These are phyloP conservation scores for Andrographis paniculata DNA, from an alignment of 305 asterid species.

Conservation along the genomic window DNA sequence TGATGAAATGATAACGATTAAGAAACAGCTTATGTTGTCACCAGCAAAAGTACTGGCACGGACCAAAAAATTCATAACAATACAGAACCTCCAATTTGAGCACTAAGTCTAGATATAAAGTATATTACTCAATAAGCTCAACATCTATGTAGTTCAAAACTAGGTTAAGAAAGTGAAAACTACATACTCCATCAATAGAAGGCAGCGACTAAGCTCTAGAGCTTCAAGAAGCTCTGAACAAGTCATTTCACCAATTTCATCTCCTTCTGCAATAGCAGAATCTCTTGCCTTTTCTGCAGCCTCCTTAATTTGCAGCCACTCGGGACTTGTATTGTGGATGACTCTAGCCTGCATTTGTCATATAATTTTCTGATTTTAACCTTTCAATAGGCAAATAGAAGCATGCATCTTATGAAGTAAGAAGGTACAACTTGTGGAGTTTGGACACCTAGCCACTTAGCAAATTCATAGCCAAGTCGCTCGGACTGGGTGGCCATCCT, in stretches of 20 bases:
- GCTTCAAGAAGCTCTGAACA: constrained; percentile 98
- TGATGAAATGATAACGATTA: too few relatives aligned
- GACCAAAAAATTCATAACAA: constrained; percentile 11
- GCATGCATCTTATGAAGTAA: constrained; percentile 26
- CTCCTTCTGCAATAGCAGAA: constrained; percentile 58
- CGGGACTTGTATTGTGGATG: constrained; percentile 72
- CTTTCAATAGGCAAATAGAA: constrained; percentile 17
- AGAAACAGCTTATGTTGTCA: neutral
- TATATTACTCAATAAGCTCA: constrained; percentile 3
- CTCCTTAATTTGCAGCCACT: constrained; percentile 89
- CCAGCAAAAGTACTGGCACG: constrained; percentile 15
- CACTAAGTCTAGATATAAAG: constrained; percentile 14
- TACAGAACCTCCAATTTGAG: constrained; percentile 11
- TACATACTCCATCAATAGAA: constrained; percentile 77
- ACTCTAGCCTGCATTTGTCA: constrained; percentile 65
- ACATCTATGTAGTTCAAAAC: constrained; percentile 13
- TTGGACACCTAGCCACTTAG: constrained; percentile 98
- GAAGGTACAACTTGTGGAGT: constrained; percentile 89
- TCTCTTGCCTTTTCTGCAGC: constrained; percentile 90
- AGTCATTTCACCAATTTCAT: constrained; percentile 86
- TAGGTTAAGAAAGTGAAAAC: constrained; percentile 14
- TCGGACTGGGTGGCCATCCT: constrained; percentile 99
- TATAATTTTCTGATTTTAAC: constrained; percentile 4
- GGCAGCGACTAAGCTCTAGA: constrained; percentile 98
- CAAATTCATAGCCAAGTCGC: constrained; percentile 95